phyloP scores from a whole-genome alignment of 2,329 filamentous ascomycete genomes.

The Didymella arachidicola region DNA sequence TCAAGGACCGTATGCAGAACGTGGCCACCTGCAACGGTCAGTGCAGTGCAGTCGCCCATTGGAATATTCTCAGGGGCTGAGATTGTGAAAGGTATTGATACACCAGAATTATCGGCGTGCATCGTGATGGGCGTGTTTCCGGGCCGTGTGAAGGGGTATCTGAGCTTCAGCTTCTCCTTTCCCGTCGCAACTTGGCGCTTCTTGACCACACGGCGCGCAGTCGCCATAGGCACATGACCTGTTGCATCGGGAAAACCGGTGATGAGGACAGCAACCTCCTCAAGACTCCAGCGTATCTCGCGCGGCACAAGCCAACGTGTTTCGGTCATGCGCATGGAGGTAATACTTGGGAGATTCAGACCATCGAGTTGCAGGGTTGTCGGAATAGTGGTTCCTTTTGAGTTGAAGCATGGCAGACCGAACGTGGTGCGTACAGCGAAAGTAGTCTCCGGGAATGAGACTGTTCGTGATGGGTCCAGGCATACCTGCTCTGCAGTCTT shows the following conservation, averaged over 20 bases:
- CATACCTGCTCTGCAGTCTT: not conserved
- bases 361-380: constrained; percentile 14
- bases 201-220: not conserved
- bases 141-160: constrained; percentile 10
- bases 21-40: constrained; percentile 14
- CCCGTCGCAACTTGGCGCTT: constrained; percentile 13
- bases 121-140: constrained; percentile 9
- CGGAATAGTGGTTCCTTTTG: not conserved
- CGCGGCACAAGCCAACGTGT: constrained; percentile 17
- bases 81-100: constrained; percentile 9
- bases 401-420: not conserved
- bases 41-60: constrained; percentile 10
- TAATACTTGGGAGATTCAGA: constrained; percentile 4
- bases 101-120: not conserved
- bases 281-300: constrained; percentile 15
- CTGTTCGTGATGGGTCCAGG: constrained; percentile 17
- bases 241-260: constrained; percentile 13
- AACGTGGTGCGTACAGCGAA: constrained; percentile 16
- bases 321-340: constrained; percentile 13
- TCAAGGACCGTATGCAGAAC: constrained; percentile 11
- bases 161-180: constrained; percentile 17
- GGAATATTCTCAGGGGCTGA: not conserved
- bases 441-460: constrained; percentile 16
- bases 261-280: constrained; percentile 12
- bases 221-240: constrained; percentile 19